Base-by-base conservation (phyloP, 257 asterid species). In the Solanum pinnatisectum region DNA sequence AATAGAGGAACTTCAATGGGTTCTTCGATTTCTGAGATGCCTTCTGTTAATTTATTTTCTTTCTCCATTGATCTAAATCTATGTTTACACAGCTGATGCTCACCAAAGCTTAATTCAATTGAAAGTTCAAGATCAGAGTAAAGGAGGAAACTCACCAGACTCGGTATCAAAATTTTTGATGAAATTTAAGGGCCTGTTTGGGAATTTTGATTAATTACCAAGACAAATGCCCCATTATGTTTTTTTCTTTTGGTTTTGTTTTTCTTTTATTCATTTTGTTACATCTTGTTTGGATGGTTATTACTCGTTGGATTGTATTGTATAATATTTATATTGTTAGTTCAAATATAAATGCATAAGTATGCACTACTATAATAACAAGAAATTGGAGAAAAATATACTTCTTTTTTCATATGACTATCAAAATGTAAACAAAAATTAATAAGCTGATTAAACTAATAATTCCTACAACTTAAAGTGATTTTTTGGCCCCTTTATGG, bases 1-100 rank as follows among this genome's bases (percentile, higher is more conserved):
- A 94, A 96, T 72, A 94, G 93, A 89, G 93, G 89, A 67, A 95
- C 90, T 92, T 96, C 98, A 74, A 93, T 70, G 46, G 95, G 94
- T 87, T 92, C 94, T 91, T 93, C 96, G 44, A 89, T 82, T 65
- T 87, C 93, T 70, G 76, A 90, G 39, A 8, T 77, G 36, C 23
- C 89, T 87, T 81, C 93, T 74, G 87, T 93, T 60, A 84, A 44
- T 60, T 90, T 89, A 87, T 93, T 88, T 83, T 91, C 95, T 90
- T 88, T 89, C 89, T 94, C 96, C 98, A 93, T 85, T 85, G 85
- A 83, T 87, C 88, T 65, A 67, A 76, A 63, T 60, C 30, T 87
- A 63, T 56, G 87, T 46, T n/a, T 84, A 40, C 10, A 15, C 85
- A 33, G 67, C 70, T 30, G 77, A 68, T 59, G 35, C 70, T 35